Base-by-base conservation (phyloP, 495 filamentous ascomycete species). In the Friedmanniomyces simplex region DNA sequence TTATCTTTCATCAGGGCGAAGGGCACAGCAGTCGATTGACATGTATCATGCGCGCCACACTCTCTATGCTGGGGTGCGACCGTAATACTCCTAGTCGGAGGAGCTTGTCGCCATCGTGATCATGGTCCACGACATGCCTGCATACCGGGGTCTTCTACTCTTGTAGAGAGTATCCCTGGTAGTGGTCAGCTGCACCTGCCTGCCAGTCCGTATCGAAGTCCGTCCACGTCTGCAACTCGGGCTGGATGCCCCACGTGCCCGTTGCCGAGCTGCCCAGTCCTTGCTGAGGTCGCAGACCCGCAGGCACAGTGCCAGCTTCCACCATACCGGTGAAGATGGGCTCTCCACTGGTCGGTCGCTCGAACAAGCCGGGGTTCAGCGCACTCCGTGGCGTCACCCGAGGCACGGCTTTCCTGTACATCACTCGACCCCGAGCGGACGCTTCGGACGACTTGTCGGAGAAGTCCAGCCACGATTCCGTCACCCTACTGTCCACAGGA, bases 341-440 rank as follows among this genome's bases (percentile, higher is more conserved):
- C 21, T 45, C 52, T 13, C 43, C 52, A 5, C 18, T 36, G 13
- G 18, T 36, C 20, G 2, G 21, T 26, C 24, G n/a, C 21, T 59
- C 57, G 52, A 55, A 60, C 45, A 60, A 43, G 21, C 58, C 52
- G 7, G 58, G 51, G 30, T 60, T 52, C 11, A 50, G 52, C 10
- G 52, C 51, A 16, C 13, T 41, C 12, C 51, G 10, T 8, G 51
- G 37, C 6, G 37, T 55, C n/a, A 30, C 52, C 10, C 45, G 25
- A 10, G 52, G 45, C n/a, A 50, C 18, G 14, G 58, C 18, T 18
- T 30, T 28, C 11, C 21, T 50, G 34, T 60, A 60, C 8, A 8
- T 28, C 21, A 60, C 45, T 45, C 32, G 16, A 21, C 58, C 58
- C 32, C 41, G 30, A 20, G 56, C 28, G 2, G 51, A n/a, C 5